Evolutionary conservation across 1,284 basidiomycete genomes (phyloP), one percentile per base, ranked within the genome.

Genomic region (Puccinia horiana): DNA sequence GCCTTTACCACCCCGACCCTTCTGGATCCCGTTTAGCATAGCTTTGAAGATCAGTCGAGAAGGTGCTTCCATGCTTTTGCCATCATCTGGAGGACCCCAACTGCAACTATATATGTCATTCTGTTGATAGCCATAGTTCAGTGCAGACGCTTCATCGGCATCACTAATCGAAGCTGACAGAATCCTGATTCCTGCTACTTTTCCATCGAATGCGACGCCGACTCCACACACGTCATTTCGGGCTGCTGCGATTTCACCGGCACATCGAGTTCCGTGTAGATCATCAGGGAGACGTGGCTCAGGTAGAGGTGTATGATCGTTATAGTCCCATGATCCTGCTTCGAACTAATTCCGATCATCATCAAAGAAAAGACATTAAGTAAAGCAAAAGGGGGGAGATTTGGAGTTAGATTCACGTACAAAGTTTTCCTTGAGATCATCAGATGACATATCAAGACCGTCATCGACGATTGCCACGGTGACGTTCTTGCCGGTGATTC

Each of bases 81-180:
- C 96, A 85, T 98, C 94, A 87, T 99, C 97, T 0, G 96, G 93
- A 11, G 97, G 97, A 18, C 97, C 97, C 96, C 96, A 99, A 83
- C 93, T 95, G 88, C 97, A 99, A 82, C 93, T 95, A 89, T 93
- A 99, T 84, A 96, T 95, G 72, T 93, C 93, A 83, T 94, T 95
- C 84, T 94, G 92, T 85, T 98, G 93, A 87, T 92, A 99, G 20
- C 92, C 94, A 84, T 89, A 98, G 88, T 99, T 99, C 83, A 99
- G 91, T 5, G 96, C 92, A 0, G 94, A 92, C 0, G 97, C 96
- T 88, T 99, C 97, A 87, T 99, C 97, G n/a, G 94, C 92, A 86
- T 99, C 96, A 8, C 95, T 93, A 84, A 99, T 98, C n/a, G 94
- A 92, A 0, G 94, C 96, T 0, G 95, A 98, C 69, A 99, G 91